A percentile compares a stretch with the other conserved stretches of the same genome.
phyloP scores from a whole-genome alignment of 257 asterid species.

The Lantana camara region DNA sequence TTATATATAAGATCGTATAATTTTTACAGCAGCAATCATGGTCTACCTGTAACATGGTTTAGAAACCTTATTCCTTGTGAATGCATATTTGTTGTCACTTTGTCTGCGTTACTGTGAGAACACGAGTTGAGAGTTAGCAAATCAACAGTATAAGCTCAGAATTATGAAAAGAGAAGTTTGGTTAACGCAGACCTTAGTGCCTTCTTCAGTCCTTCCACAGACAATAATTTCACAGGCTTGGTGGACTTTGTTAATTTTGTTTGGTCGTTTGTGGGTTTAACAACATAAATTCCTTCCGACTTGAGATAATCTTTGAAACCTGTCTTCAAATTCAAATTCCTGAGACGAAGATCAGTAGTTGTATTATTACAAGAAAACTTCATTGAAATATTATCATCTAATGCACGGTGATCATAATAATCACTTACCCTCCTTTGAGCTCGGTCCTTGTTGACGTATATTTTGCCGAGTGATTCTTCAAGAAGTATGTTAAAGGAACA shows the following conservation, averaged over 20 bases:
- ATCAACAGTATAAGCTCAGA: background rate
- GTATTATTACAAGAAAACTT: constrained; percentile 5
- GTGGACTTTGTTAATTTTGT: constrained; percentile 47
- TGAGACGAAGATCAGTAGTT: too few species aligned
- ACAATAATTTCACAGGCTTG: constrained; percentile 69
- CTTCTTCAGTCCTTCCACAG: constrained; percentile 78
- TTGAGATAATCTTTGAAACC: constrained; percentile 72
- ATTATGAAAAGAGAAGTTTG: too few species aligned
- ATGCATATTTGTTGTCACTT: constrained; percentile 75
- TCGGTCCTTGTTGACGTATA: constrained; percentile 74
- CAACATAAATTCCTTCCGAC: constrained; percentile 75
- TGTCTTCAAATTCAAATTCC: constrained; percentile 71
- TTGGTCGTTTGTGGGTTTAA: constrained; percentile 51
- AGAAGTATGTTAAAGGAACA: constrained; percentile 9
- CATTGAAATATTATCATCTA: background rate
- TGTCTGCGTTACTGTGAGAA: constrained; percentile 68
- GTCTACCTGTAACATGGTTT: constrained; percentile 70
- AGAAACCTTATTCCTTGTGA: constrained; percentile 93
- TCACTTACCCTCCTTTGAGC: constrained; percentile 87
- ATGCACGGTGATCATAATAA: background rate
- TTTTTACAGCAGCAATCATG: background rate
- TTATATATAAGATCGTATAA: background rate
- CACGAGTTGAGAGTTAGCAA: constrained; percentile 24
- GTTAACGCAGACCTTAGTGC: constrained; percentile 70
- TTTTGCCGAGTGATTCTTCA: constrained; percentile 59